phyloP scores from a whole-genome alignment of 176 grass and related monocot species.

The Oryza rufipogon region DNA sequence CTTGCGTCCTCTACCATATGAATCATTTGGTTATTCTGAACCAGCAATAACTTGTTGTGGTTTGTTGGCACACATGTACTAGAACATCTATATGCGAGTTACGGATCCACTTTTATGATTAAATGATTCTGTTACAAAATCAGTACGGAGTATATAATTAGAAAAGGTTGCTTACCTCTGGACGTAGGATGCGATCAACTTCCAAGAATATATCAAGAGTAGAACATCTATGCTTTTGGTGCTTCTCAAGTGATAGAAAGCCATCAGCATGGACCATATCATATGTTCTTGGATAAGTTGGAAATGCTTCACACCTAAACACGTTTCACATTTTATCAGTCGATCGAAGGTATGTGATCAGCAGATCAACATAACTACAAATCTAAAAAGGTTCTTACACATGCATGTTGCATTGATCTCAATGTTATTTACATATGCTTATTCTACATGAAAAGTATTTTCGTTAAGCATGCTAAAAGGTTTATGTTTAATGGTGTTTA shows the following conservation, averaged over 20 bases:
- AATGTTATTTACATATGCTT: neutral
- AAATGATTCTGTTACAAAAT: slow-evolving; percentile 12
- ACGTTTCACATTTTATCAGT: slow-evolving; percentile 24
- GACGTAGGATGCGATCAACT: slow-evolving; percentile 94
- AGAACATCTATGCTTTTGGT: slow-evolving; percentile 70
- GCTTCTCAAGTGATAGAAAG: slow-evolving; percentile 74
- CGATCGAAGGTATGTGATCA: slow-evolving; percentile 30
- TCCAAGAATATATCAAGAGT: slow-evolving; percentile 91
- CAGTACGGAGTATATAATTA: slow-evolving; percentile 5
- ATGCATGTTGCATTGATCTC: slow-evolving; percentile 9
- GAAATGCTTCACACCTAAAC: slow-evolving; percentile 96
- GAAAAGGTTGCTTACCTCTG: slow-evolving; percentile 68
- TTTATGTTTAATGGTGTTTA: neutral
- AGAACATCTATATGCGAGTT: slow-evolving; percentile 3
- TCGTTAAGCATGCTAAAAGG: slow-evolving; percentile 1
- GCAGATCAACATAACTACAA: slow-evolving; percentile 14
- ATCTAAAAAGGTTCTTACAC: neutral
- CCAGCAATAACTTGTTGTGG: too few species aligned
- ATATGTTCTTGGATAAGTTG: slow-evolving; percentile 98
- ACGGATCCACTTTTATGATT: neutral
- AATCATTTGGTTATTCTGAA: too few species aligned
- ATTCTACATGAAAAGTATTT: slow-evolving; percentile 14
- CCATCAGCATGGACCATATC: slow-evolving; percentile 98
- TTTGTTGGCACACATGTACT: slow-evolving; percentile 9
- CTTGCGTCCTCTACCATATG: too few species aligned